A percentile compares a stretch with the other conserved stretches of the same genome.
These are phyloP conservation scores for Scutellaria minor DNA, from an alignment of 257 asterid genomes.

Conservation along the genomic window DNA sequence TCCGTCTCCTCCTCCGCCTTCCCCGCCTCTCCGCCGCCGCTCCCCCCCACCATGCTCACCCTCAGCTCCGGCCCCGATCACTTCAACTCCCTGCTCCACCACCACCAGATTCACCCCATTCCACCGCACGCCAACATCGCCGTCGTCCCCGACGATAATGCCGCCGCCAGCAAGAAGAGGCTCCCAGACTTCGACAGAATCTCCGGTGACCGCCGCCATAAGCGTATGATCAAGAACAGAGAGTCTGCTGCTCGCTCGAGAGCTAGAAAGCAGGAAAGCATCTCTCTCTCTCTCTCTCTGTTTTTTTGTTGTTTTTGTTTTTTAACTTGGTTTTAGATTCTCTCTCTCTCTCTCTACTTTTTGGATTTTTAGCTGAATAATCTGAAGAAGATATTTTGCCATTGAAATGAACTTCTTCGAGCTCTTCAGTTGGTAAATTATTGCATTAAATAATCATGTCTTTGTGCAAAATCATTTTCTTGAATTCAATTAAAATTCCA, in stretches of 20 bases:
- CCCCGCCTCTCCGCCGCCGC: conserved; percentile 44
- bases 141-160: neutral
- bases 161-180: conserved; percentile 47
- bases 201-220: conserved; percentile 56
- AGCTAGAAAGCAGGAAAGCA: conserved; percentile 77
- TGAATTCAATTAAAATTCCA: neutral
- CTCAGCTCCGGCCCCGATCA: conserved; percentile 48
- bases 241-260: conserved; percentile 85
- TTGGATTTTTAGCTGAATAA: neutral
- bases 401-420: too few species aligned
- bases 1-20: conserved; percentile 18
- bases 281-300: neutral
- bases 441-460: neutral
- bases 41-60: conserved; percentile 51
- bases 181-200: conserved; percentile 32
- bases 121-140: neutral
- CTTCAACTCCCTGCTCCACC: conserved; percentile 33
- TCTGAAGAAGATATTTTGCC: too few species aligned
- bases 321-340: neutral
- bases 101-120: conserved; percentile 27
- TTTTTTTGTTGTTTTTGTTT: neutral
- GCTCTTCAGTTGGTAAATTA: neutral
- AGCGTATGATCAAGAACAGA: conserved; percentile 88
- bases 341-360: too few species aligned
- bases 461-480: neutral